Base-by-base conservation (phyloP, 306 rosid genomes). In the Echinosophora koreensis region DNA sequence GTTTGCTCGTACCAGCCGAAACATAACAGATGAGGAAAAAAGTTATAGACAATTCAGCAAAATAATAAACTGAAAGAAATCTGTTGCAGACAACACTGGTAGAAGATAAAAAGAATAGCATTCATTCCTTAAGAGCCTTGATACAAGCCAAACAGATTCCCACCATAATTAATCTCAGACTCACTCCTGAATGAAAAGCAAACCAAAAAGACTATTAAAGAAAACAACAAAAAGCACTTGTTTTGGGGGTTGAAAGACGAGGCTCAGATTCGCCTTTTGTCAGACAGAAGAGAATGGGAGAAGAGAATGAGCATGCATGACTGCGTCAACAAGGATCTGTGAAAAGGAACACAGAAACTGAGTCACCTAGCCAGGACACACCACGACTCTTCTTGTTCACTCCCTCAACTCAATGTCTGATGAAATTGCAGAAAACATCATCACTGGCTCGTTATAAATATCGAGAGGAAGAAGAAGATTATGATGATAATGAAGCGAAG, bases 251-350 rank as follows among this genome's bases (percentile, higher is more conserved):
- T 17, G 15, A 64, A 71, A 22, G 52, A 56, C 55, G 28, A 80
- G 79, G 84, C 84, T 80, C 84, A 80, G 75, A 80, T 73, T 73
- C 55, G 75, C 84, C 84, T 73, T 80, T 73, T 72, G 22, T 72
- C 83, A 80, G 79, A 56, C 75, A 66, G 6, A 5, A 11, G 10
- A 65, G 5, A 16, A 55, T 42, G 18, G 22, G 5, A 17, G 47
- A 44, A 5, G 39, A 5, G 39, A 35, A 47, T 22, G 6, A 22
- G 22, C 22, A 16, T 60, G 32, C 14, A 38, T 44, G 75, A 79
- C 84, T 80, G 84, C 84, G 17, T 73, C 70, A 56, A 55, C 1
- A 1, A 22, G 22, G 1, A 22, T 22, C 22, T 22, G 22, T 22
- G 22, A 22, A 22, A 22, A 22, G 22, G 22, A 22, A 22, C 22